Evolutionary conservation across 768 basidiomycete genomes (phyloP).

Genomic region (Galerina sulciceps): DNA sequence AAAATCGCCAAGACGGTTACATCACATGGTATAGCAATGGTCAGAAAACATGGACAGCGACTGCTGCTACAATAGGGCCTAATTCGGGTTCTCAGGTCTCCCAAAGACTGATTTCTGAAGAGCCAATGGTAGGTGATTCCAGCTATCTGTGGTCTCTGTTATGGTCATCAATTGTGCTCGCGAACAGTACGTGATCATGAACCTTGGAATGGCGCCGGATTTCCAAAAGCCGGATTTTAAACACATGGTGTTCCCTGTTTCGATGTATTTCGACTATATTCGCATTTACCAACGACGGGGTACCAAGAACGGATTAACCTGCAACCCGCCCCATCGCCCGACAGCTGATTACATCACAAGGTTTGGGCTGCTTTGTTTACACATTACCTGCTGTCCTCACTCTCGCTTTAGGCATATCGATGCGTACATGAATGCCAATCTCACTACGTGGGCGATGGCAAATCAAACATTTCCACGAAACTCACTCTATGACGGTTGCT

Average conservation of each 20-base stretch:
- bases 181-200: constrained; percentile 78
- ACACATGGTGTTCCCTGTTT: constrained; percentile 75
- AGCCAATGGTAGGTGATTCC: constrained; percentile 79
- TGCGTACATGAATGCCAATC: constrained; percentile 79
- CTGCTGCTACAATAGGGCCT: constrained; percentile 67
- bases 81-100: constrained; percentile 62
- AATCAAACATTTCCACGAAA: constrained; percentile 81
- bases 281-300: constrained; percentile 85
- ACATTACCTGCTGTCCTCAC: neutral
- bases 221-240: constrained; percentile 78
- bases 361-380: constrained; percentile 37
- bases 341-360: constrained; percentile 79
- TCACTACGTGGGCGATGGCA: constrained; percentile 84
- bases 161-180: neutral
- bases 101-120: constrained; percentile 80
- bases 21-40: constrained; percentile 84
- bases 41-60: constrained; percentile 71
- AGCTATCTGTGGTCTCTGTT: neutral
- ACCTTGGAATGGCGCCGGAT: constrained; percentile 77
- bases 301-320: constrained; percentile 69
- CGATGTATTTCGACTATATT: constrained; percentile 90
- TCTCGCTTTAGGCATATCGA: constrained; percentile 38
- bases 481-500: constrained; percentile 46
- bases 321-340: constrained; percentile 78
- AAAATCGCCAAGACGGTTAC: constrained; percentile 66